A percentile compares a stretch with the other conserved stretches of the same genome.
These are phyloP conservation scores for Talaromyces funiculosus DNA, from an alignment of 2,329 filamentous ascomycete species.

Conservation along the genomic window DNA sequence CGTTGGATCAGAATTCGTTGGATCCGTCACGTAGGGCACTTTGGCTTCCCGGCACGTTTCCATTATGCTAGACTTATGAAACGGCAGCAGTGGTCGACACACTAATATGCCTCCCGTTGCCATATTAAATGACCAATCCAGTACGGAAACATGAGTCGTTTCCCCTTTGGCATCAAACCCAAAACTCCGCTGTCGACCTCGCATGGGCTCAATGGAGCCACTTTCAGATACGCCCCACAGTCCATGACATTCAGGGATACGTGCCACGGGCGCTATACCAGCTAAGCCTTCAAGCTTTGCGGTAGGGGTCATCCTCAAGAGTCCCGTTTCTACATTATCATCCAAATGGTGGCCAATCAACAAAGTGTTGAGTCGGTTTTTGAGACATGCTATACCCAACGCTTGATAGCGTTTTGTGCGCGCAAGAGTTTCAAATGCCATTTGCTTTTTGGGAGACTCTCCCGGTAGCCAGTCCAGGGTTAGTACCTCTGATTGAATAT, in stretches of 20 bases:
- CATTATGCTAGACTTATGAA: slow-evolving; percentile 63
- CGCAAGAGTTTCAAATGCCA: slow-evolving; percentile 72
- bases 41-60: slow-evolving; percentile 62
- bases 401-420: slow-evolving; percentile 67
- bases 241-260: slow-evolving; percentile 79
- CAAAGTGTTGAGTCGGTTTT: slow-evolving; percentile 51
- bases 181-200: slow-evolving; percentile 32
- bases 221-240: slow-evolving; percentile 66
- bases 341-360: slow-evolving; percentile 83
- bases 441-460: slow-evolving; percentile 38
- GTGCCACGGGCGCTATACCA: slow-evolving; percentile 59
- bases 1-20: slow-evolving; percentile 71
- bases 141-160: not conserved
- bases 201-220: slow-evolving; percentile 46
- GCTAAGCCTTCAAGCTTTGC: slow-evolving; percentile 65
- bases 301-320: slow-evolving; percentile 68
- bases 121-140: slow-evolving; percentile 14
- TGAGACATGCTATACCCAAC: slow-evolving; percentile 58
- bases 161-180: not conserved
- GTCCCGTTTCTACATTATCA: slow-evolving; percentile 83
- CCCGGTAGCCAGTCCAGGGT: slow-evolving; percentile 48
- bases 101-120: slow-evolving; percentile 33
- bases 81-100: slow-evolving; percentile 34
- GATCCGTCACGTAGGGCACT: slow-evolving; percentile 75
- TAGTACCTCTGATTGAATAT: slow-evolving; percentile 31